A percentile compares a stretch with the other conserved stretches of the same genome.
These are phyloP conservation scores for Bryoerythrophyllum caledonicum DNA, from an alignment of 225 moss, liverwort and hornwort species.

Conservation along the genomic window DNA sequence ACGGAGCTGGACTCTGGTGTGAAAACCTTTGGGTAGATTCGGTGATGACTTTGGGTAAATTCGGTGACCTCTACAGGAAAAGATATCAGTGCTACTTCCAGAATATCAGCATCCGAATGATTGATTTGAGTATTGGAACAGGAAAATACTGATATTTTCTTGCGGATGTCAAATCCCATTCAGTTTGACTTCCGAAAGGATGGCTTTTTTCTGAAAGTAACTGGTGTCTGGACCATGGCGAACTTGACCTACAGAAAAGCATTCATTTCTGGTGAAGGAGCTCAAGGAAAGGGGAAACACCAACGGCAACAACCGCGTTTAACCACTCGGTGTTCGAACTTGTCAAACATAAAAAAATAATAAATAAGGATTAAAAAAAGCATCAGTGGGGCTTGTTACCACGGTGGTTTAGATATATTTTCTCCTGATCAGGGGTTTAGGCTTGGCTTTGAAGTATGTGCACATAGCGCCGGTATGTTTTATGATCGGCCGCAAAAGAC, in stretches of 20 bases:
- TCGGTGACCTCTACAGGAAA: background rate
- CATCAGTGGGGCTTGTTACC: background rate
- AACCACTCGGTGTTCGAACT: background rate
- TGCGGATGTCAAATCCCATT: background rate
- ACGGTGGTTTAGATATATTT: background rate
- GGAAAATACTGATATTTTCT: background rate
- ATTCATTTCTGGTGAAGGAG: background rate
- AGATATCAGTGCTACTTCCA: background rate
- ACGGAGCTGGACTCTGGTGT: background rate
- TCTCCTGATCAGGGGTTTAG: background rate
- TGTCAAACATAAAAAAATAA: no score
- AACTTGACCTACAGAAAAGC: background rate
- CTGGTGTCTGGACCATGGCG: no score
- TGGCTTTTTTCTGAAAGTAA: background rate
- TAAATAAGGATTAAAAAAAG: background rate
- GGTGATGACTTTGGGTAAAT: background rate
- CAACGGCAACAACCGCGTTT: background rate
- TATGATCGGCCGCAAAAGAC: slow-evolving; percentile 8
- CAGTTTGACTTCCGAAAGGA: background rate
- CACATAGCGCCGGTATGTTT: no score
- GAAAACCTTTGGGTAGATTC: background rate
- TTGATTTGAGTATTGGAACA: background rate
- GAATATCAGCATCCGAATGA: background rate
- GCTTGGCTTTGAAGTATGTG: background rate
- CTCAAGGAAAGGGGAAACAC: background rate